phyloP scores from a whole-genome alignment of 2,329 filamentous ascomycete genomes.

The Colletotrichum tabaci region DNA sequence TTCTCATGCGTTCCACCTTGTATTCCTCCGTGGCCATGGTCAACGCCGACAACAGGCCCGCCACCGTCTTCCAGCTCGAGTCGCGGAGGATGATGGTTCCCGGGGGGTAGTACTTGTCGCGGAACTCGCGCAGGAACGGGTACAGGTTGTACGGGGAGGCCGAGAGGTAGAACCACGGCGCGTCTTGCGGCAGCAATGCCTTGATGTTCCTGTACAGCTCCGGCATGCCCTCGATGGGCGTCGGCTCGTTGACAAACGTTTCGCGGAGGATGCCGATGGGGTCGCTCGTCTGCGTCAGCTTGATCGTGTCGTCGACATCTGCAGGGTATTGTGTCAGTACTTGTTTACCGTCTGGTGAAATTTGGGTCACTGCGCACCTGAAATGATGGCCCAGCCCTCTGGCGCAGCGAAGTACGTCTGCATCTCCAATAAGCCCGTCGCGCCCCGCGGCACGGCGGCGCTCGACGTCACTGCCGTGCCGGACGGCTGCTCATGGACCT shows the following conservation, averaged over 20 bases:
- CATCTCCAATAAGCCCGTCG: constrained; percentile 72
- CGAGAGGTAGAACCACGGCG: constrained; percentile 93
- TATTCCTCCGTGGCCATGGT: constrained; percentile 88
- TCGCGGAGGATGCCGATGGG: constrained; percentile 85
- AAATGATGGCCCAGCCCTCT: constrained; percentile 88
- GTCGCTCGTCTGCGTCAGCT: constrained; percentile 86
- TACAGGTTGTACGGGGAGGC: constrained; percentile 97
- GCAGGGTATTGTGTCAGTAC: constrained; percentile 26
- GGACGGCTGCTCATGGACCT: constrained; percentile 62
- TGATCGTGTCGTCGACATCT: constrained; percentile 98
- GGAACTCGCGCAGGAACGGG: constrained; percentile 84
- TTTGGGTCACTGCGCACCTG: constrained; percentile 62
- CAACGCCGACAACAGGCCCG: constrained; percentile 83
- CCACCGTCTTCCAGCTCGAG: constrained; percentile 86
- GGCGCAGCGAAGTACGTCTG: constrained; percentile 82
- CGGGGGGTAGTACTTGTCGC: constrained; percentile 77
- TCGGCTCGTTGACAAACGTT: constrained; percentile 85
- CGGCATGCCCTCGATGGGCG: constrained; percentile 84
- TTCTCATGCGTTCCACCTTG: constrained; percentile 85
- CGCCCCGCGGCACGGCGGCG: constrained; percentile 66
- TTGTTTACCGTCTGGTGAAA: constrained; percentile 28
- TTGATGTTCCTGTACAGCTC: constrained; percentile 82
- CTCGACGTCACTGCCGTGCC: constrained; percentile 63
- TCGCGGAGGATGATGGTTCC: constrained; percentile 90
- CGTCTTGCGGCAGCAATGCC: constrained; percentile 65